Base-by-base conservation (phyloP, 306 rosid genomes). In the Prosopis cineraria region DNA sequence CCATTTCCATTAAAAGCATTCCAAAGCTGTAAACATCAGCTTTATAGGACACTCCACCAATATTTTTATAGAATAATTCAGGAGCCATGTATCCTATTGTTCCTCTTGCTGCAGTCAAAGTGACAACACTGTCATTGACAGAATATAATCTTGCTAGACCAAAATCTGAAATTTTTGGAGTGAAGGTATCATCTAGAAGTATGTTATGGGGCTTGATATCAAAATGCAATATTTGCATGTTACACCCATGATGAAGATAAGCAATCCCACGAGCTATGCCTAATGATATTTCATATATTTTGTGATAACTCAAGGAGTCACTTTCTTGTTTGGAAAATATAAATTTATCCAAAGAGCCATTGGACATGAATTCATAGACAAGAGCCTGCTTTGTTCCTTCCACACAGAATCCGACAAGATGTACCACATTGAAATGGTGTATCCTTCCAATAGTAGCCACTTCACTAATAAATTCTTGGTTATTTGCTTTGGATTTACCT, bases 11-110 rank as follows among this genome's bases (percentile, higher is more conserved):
- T 9, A 79, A 56, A 14, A 78, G 34, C 82, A 44, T 78, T 2
- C 82, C 82, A 45, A 78, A 78, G 3, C 82, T 78, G 45, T 78
- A 70, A 7, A 78, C 77, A 70, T 78, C 55, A 6, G 79, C 64
- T 19, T 80, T 80, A 17, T 80, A 52, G 0, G 79, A 80, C 0
- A 80, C 29, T 3, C 75, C 22, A 7, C 83, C 79, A 73, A 80
- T 73, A 7, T 80, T 80, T 1, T 73, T 80, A 16, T 73, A 73
- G 24, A 37, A 53, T 8, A 80, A 29, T 9, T 80, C 63, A 2
- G 70, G 79, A 19, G 83, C 79, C 56, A 80, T 80, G 4, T 80
- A 80, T 0, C 77, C 82, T 11, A 79, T 0, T 37, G 73, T 79
- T 12, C 78, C 82, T 27, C 45, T 79, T 34, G 65, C 50, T 59